These are phyloP conservation scores for Epicoccum nigrum DNA, from an alignment of 2,329 filamentous ascomycete genomes.

Conservation along the genomic window DNA sequence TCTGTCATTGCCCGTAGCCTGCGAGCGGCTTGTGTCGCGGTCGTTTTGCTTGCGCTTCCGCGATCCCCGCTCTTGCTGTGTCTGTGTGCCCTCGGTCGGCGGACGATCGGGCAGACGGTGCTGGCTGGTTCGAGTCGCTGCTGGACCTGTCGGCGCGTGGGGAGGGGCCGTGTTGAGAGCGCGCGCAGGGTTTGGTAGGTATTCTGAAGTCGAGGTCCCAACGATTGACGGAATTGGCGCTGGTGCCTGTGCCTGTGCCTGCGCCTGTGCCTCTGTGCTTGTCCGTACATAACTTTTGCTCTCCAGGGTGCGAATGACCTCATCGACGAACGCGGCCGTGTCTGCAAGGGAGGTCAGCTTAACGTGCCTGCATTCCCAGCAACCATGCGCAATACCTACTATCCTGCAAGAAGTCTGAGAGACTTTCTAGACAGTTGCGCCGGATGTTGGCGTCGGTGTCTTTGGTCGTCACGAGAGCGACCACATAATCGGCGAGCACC, in stretches of 20 bases:
- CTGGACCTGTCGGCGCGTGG: slow-evolving; percentile 33
- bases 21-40: slow-evolving; percentile 53
- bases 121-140: slow-evolving; percentile 19
- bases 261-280: slow-evolving; percentile 21
- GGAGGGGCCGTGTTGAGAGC: slow-evolving; percentile 29
- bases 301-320: slow-evolving; percentile 70
- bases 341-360: slow-evolving; percentile 52
- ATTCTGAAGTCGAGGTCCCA: slow-evolving; percentile 27
- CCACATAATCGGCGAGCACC: slow-evolving; percentile 83
- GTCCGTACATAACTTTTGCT: slow-evolving; percentile 54
- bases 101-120: slow-evolving; percentile 22
- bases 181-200: slow-evolving; percentile 25
- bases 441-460: slow-evolving; percentile 69
- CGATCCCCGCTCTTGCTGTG: slow-evolving; percentile 34
- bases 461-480: slow-evolving; percentile 71
- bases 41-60: slow-evolving; percentile 66
- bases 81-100: too few relatives aligned
- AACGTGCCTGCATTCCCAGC: neutral
- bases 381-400: slow-evolving; percentile 51
- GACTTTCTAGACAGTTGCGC: slow-evolving; percentile 71
- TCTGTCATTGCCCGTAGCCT: slow-evolving; percentile 51
- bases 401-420: slow-evolving; percentile 76
- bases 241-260: slow-evolving; percentile 28
- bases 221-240: slow-evolving; percentile 33
- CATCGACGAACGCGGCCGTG: slow-evolving; percentile 68